Conservation (phyloP, 495 filamentous ascomycete genomes). For the Hapsidospora chrysogenum region DNA sequence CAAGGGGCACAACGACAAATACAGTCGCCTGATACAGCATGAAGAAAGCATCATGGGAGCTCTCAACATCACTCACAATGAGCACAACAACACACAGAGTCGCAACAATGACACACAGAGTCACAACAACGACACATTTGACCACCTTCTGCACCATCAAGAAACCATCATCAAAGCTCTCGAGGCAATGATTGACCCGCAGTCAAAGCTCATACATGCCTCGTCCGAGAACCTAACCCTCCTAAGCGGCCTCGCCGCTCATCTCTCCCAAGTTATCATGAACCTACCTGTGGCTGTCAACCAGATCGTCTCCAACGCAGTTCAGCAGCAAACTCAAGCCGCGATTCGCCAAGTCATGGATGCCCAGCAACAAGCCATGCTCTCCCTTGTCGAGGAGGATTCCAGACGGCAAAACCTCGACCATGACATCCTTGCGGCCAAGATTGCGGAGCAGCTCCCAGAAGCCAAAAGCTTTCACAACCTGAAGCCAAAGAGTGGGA, state of each 20-base stretch:
- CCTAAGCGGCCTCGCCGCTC: not conserved
- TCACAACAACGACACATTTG: conserved; percentile 1
- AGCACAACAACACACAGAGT: not conserved
- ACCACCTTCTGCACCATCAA: not conserved
- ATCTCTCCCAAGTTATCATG: conserved; percentile 1
- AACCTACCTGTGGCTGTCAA: conserved; percentile 2
- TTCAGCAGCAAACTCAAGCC: not conserved
- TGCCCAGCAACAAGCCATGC: conserved; percentile 3
- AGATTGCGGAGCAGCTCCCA: not conserved
- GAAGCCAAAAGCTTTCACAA: no score
- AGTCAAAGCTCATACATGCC: not conserved
- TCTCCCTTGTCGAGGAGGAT: not conserved
- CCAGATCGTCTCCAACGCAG: not conserved
- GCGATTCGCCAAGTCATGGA: conserved; percentile 1
- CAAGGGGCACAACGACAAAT: no score
- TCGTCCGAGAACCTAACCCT: not conserved
- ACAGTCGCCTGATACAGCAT: no score
- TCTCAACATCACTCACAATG: no score
- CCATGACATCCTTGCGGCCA: not conserved
- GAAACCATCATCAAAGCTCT: not conserved
- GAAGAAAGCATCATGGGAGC: no score
- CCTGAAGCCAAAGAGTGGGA: no score
- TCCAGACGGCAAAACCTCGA: no score
- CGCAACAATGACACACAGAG: no score
- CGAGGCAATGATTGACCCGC: no score